Conservation (phyloP, 2,329 filamentous ascomycete species). For the Cytospora chrysosperma region DNA sequence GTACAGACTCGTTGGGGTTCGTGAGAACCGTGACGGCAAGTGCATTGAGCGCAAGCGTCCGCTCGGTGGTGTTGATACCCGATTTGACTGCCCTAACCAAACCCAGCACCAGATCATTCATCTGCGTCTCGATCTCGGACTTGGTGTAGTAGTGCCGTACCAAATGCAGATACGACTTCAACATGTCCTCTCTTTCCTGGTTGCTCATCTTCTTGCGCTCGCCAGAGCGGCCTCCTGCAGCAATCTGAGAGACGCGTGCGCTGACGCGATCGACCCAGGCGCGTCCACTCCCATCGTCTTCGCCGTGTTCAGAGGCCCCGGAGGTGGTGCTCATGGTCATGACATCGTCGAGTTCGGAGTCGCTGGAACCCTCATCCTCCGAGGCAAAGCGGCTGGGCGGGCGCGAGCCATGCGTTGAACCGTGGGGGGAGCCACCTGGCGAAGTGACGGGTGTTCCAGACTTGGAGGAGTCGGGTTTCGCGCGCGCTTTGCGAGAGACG, state of each 20-base stretch:
- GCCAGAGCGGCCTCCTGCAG: slow-evolving; percentile 32
- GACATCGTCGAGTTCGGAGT: slow-evolving; percentile 53
- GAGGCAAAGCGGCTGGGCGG: slow-evolving; percentile 62
- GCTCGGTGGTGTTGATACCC: slow-evolving; percentile 68
- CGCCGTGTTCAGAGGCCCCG: slow-evolving; percentile 66
- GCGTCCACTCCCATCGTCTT: slow-evolving; percentile 48
- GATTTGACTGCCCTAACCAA: slow-evolving; percentile 70
- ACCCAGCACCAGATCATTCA: slow-evolving; percentile 61
- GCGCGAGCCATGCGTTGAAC: slow-evolving; percentile 59
- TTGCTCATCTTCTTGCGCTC: slow-evolving; percentile 75
- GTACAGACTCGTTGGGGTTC: slow-evolving; percentile 62
- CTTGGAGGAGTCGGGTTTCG: slow-evolving; percentile 51
- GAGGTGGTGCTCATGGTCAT: slow-evolving; percentile 45
- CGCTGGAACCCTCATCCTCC: slow-evolving; percentile 56
- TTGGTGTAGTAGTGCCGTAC: slow-evolving; percentile 68
- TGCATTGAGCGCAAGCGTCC: slow-evolving; percentile 68
- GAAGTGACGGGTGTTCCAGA: slow-evolving; percentile 59
- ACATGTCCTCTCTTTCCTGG: slow-evolving; percentile 64
- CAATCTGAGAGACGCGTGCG: slow-evolving; percentile 68
- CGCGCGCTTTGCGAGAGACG: slow-evolving; percentile 65
- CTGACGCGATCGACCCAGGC: slow-evolving; percentile 63
- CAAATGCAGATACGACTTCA: slow-evolving; percentile 62
- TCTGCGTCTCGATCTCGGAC: slow-evolving; percentile 57
- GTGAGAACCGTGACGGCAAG: slow-evolving; percentile 70
- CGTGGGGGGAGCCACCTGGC: slow-evolving; percentile 55